Base-by-base conservation (phyloP, 169 alveolate species). In the Pseudocohnilembus persalinus region DNA sequence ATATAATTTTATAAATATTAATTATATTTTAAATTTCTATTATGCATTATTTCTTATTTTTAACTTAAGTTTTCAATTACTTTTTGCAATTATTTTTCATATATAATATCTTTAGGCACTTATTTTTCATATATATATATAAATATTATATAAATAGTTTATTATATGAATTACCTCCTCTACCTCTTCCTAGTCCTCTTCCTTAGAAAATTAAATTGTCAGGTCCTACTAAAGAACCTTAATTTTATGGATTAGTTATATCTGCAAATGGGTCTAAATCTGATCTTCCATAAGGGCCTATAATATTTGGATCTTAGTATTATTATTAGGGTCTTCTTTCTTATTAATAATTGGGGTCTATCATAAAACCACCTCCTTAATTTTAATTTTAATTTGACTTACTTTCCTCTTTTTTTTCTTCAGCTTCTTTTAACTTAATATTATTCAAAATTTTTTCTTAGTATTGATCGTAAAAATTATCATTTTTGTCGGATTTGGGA, bases 211-310 rank as follows among this genome's bases (percentile, higher is more conserved):
- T 30, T 30, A 64, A 64, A 76, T 76, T 76, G 28, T 49, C 20
- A 20, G 68, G 68, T 49, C 68, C 68, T 4, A 49, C 20, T 20
- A 49, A 49, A 49, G 4, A 11, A 20, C 68, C 68, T 11, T 4
- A 20, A 49, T 20, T 20, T 49, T 11, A n/a, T n/a, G n/a, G n/a
- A n/a, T n/a, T n/a, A n/a, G n/a, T n/a, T n/a, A n/a, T n/a, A n/a
- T 35, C 81, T 31, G 35, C 30, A 77, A 33, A 33, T 28, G 82
- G 82, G n/a, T 77, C 35, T 24, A 77, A 77, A 77, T 77, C 82
- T 33, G n/a, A 33, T 32, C 72, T 77, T 27, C 82, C 82, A 33
- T 77, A 77, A 1, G 34, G 74, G 20, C 82, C 33, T 26, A 77
- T 31, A 0, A 29, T 77, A 28, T 31, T 15, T 29, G 81, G 81